Conservation (phyloP, 192 early-diverging fungal species). For the Podila verticillata region DNA sequence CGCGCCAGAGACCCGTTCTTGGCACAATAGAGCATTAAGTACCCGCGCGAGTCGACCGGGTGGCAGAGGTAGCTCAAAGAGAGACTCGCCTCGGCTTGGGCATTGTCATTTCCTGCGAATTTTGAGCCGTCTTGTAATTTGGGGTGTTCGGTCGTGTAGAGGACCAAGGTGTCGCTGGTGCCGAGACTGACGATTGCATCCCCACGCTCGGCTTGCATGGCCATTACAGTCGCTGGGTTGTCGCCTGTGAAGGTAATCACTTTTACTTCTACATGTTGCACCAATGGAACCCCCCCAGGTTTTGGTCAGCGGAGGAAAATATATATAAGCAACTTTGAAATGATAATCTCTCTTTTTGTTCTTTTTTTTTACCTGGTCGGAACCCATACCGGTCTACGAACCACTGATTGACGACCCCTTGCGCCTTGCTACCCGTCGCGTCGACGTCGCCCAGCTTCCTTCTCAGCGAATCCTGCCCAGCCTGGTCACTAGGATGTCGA, state of each 20-base stretch:
- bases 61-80: conserved; percentile 64
- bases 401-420: conserved; percentile 68
- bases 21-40: conserved; percentile 83
- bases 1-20: conserved; percentile 89
- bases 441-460: conserved; percentile 58
- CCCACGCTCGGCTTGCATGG: conserved; percentile 58
- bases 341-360: no score
- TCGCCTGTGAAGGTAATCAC: conserved; percentile 82
- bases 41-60: conserved; percentile 65
- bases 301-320: not conserved
- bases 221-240: conserved; percentile 77
- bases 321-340: no score
- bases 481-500: not conserved
- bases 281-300: no score
- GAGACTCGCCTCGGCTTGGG: conserved; percentile 47
- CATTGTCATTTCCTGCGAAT: conserved; percentile 50
- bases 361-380: conserved; percentile 60
- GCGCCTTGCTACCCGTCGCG: conserved; percentile 39
- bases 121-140: conserved; percentile 5
- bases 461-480: conserved; percentile 38
- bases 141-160: conserved; percentile 55
- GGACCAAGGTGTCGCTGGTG: conserved; percentile 81
- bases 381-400: conserved; percentile 76
- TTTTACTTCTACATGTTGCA: conserved; percentile 57
- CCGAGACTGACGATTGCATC: conserved; percentile 81